Evolutionary conservation across 768 basidiomycete species (phyloP).

Genomic region (Kwoniella botswanensis): DNA sequence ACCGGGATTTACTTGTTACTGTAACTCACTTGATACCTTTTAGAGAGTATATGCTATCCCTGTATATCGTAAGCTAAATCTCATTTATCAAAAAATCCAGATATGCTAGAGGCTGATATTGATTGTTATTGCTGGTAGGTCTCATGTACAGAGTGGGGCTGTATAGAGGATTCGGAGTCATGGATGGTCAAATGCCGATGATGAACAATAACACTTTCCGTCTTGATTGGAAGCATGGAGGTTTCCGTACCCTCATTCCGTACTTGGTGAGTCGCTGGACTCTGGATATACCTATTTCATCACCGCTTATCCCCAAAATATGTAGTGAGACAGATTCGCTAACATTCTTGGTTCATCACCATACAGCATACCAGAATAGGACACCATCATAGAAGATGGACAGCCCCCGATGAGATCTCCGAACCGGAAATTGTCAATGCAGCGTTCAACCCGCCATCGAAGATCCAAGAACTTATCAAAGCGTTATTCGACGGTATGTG

Average conservation of each 20-base stretch:
- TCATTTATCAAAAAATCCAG: neutral
- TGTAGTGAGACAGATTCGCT: too few species aligned
- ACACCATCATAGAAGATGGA: slow-evolving; percentile 2
- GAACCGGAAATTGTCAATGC: neutral
- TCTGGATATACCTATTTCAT: neutral
- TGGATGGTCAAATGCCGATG: slow-evolving; percentile 7
- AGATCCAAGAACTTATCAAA: neutral
- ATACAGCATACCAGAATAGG: neutral
- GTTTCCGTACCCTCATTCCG: neutral
- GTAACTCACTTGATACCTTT: neutral
- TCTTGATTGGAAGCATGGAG: slow-evolving; percentile 8
- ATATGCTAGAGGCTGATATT: neutral
- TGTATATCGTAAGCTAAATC: slow-evolving; percentile 14
- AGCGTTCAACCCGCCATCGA: neutral
- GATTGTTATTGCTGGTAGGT: neutral
- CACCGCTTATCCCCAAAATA: too few species aligned
- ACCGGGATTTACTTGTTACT: neutral
- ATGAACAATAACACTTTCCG: neutral
- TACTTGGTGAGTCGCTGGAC: slow-evolving; percentile 3
- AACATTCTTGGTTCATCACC: too few species aligned
- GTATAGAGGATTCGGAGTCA: neutral
- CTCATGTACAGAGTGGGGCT: slow-evolving; percentile 14
- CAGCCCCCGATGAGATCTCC: neutral
- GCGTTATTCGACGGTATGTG: slow-evolving; percentile 13
- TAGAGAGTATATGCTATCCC: slow-evolving; percentile 25